Evolutionary conservation across 1,284 basidiomycete genomes (phyloP).

Genomic region (Moesziomyces parantarcticus): DNA sequence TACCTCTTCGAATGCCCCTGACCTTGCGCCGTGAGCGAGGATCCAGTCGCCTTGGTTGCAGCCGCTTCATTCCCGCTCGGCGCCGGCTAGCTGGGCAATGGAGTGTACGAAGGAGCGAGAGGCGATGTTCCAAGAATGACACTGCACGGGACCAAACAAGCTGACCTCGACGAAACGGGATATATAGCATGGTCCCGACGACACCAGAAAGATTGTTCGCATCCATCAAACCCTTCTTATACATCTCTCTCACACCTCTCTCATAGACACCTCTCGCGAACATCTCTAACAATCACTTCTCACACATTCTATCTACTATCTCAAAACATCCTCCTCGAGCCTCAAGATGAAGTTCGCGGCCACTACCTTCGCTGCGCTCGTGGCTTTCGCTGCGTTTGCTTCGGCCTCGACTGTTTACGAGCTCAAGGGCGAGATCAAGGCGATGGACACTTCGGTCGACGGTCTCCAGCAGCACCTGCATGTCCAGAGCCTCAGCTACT

Average conservation of each 20-base stretch:
- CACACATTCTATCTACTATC: neutral
- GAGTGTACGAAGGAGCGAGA: too few species aligned
- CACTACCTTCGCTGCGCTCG: constrained; percentile 7
- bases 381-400: constrained; percentile 6
- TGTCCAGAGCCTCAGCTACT: constrained; percentile 5
- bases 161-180: neutral
- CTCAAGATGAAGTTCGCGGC: constrained; percentile 24
- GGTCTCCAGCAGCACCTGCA: constrained; percentile 10
- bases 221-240: neutral
- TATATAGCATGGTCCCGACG: neutral
- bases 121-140: too few species aligned
- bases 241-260: neutral
- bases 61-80: too few species aligned
- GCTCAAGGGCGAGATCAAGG: constrained; percentile 11
- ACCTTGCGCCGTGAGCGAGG: too few species aligned
- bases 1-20: too few species aligned
- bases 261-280: neutral
- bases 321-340: too few species aligned
- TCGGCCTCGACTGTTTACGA: constrained; percentile 12
- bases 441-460: constrained; percentile 8
- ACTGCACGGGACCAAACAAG: neutral
- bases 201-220: neutral
- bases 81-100: too few species aligned
- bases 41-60: too few species aligned
- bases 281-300: neutral